Percentiles rank a stretch among this genome's conserved stretches.
These are phyloP conservation scores for Cytospora schulzeri DNA, from an alignment of 2,329 filamentous ascomycete species.

Conservation along the genomic window DNA sequence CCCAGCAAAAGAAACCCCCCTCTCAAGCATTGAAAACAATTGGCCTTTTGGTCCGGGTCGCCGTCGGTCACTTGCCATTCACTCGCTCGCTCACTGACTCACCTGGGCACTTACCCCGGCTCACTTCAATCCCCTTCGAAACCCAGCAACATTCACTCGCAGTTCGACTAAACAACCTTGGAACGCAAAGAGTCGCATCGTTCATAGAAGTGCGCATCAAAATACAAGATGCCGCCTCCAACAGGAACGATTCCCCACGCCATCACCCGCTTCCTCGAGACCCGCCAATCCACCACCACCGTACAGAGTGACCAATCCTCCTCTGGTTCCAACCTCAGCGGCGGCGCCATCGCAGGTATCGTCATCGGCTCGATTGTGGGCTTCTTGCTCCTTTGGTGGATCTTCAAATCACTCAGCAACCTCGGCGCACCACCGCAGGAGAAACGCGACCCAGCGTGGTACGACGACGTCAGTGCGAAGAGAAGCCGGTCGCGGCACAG, in stretches of 20 bases:
- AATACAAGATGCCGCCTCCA: neutral
- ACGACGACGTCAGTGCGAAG: slow-evolving; percentile 33
- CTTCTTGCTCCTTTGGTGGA: slow-evolving; percentile 49
- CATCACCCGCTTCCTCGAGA: slow-evolving; percentile 3
- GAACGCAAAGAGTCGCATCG: no score
- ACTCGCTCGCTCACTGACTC: neutral
- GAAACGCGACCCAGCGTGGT: slow-evolving; percentile 34
- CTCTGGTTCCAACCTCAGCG: slow-evolving; percentile 39
- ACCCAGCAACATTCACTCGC: no score
- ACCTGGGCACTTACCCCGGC: neutral
- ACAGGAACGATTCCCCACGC: neutral
- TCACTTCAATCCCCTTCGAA: no score
- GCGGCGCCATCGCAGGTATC: slow-evolving; percentile 55
- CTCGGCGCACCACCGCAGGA: slow-evolving; percentile 41
- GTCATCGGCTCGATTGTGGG: slow-evolving; percentile 51
- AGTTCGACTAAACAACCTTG: no score
- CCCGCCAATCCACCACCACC: slow-evolving; percentile 36
- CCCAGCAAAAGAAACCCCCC: neutral
- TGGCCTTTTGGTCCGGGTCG: neutral
- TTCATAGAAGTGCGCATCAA: neutral
- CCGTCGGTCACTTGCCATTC: neutral
- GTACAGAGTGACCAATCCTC: slow-evolving; percentile 32
- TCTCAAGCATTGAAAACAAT: neutral
- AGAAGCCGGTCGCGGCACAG: slow-evolving; percentile 1
- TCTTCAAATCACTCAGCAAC: slow-evolving; percentile 49